Conservation (phyloP, 495 filamentous ascomycete species). For the Hypoxylon lienhwacheense region DNA sequence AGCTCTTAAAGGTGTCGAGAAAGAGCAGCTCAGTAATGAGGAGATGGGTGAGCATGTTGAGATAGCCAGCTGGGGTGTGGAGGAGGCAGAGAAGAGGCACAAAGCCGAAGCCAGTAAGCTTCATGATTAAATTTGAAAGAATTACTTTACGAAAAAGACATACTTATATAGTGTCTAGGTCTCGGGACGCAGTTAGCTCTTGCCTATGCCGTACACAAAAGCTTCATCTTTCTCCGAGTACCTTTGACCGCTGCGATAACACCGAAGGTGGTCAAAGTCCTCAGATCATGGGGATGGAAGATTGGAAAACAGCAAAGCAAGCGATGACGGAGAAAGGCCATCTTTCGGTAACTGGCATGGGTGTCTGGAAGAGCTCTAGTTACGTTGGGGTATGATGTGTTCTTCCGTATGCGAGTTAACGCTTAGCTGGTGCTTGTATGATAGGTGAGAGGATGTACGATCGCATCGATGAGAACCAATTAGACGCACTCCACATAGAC, state of each 20-base stretch:
- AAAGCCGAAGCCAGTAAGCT: slow-evolving; percentile 59
- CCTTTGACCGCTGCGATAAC: slow-evolving; percentile 86
- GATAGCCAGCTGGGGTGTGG: slow-evolving; percentile 55
- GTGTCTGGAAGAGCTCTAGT: background rate
- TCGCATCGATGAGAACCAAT: slow-evolving; percentile 6
- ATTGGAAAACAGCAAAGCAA: slow-evolving; percentile 54
- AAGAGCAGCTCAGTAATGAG: slow-evolving; percentile 34
- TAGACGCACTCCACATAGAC: slow-evolving; percentile 37
- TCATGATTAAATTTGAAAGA: background rate
- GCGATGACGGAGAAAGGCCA: slow-evolving; percentile 8
- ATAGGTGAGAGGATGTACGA: slow-evolving; percentile 20
- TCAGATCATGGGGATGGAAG: slow-evolving; percentile 78
- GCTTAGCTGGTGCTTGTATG: slow-evolving; percentile 15
- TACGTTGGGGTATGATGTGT: background rate
- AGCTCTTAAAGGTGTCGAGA: slow-evolving; percentile 40
- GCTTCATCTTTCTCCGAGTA: slow-evolving; percentile 91
- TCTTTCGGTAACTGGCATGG: background rate
- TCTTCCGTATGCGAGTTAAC: background rate
- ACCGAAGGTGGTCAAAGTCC: slow-evolving; percentile 85
- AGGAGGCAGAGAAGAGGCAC: slow-evolving; percentile 51
- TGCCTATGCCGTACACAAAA: slow-evolving; percentile 97
- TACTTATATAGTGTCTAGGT: slow-evolving; percentile 37
- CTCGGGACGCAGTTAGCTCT: slow-evolving; percentile 82
- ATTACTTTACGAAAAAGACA: slow-evolving; percentile 6
- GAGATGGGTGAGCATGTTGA: slow-evolving; percentile 42